phyloP scores from a whole-genome alignment of 371 early-diverging fungal species.

The Mucor mucedo region DNA sequence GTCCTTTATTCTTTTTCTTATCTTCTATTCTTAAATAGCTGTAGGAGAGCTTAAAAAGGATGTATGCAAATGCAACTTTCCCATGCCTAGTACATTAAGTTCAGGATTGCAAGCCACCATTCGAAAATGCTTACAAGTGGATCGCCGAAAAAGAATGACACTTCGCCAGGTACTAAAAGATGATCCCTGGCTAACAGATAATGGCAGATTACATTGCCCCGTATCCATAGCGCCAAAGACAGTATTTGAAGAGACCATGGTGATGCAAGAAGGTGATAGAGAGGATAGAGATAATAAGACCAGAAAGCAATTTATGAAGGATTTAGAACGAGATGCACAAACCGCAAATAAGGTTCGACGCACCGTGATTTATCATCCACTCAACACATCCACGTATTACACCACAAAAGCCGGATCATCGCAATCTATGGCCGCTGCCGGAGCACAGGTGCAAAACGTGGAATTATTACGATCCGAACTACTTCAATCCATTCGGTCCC shows the following conservation, averaged over 20 bases:
- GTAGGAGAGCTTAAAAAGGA: conserved; percentile 72
- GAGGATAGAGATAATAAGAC: conserved; percentile 17
- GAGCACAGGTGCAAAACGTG: conserved; percentile 30
- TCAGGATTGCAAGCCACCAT: conserved; percentile 53
- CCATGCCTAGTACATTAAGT: conserved; percentile 57
- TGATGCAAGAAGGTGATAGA: conserved; percentile 23
- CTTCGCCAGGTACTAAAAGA: conserved; percentile 51
- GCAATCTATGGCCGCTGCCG: conserved; percentile 2
- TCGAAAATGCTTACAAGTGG: conserved; percentile 57
- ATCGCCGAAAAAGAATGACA: conserved; percentile 52
- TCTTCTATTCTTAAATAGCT: conserved; percentile 14
- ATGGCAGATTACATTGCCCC: conserved; percentile 34
- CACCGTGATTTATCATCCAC: conserved; percentile 49
- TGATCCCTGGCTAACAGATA: conserved; percentile 60
- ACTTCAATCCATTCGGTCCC: conserved; percentile 40
- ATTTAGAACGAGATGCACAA: conserved; percentile 18
- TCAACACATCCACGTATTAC: conserved; percentile 49
- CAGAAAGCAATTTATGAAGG: conserved; percentile 21
- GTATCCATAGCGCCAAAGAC: conserved; percentile 19
- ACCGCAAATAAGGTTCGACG: conserved; percentile 15
- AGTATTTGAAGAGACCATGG: conserved; percentile 27
- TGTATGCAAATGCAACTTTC: conserved; percentile 66
- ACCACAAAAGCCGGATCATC: conserved; percentile 31
- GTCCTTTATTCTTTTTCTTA: neutral
- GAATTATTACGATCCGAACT: conserved; percentile 47